Base-by-base conservation (phyloP, 31 red algal genomes). In the Bonnemaisonia californica region DNA sequence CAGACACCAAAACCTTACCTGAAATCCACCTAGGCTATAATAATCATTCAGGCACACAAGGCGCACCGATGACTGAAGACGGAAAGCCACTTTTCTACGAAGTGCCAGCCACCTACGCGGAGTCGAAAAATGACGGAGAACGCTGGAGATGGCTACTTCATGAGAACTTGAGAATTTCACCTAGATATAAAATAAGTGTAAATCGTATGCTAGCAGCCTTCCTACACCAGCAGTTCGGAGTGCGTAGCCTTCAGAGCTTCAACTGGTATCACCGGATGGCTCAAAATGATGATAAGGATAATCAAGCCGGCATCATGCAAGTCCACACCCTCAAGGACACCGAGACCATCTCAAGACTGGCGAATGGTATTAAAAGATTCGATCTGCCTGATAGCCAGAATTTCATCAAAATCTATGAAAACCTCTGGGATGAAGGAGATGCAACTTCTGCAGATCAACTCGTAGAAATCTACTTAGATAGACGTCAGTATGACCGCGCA, bases 221-320 rank as follows among this genome's bases (percentile, higher is more conserved):
- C 24, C 27, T 21, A 12, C 16, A 66, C 19, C 12, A 27, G 12
- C 62, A 66, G 13, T 66, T 27, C 62, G 62, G 62, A 12, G 62
- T 66, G 62, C 62, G 28, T 23, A 66, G 19, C 13, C 24, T 66
- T n/a, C n/a, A n/a, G n/a, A n/a, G n/a, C n/a, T n/a, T n/a, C n/a
- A n/a, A n/a, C n/a, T n/a, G n/a, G n/a, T n/a, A n/a, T 12, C 28
- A 13, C n/a, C 24, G 27, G 27, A 21, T 66, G 16, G 27, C 19
- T 21, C 62, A 27, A 12, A 66, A 21, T 66, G 13, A 66, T 13
- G 28, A 26, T 66, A 21, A 21, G 16, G 12, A 13, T 23, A 26
- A 26, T 27, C 62, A 66, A 66, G 24, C 16, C 16, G 62, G n/a
- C 12, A 21, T 21, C n/a, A 13, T 66, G 19, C 13, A 13, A 12